Percentiles rank a stretch among this genome's conserved stretches.
Conservation (phyloP, 1,284 basidiomycete genomes). For the Boletus sp. region DNA sequence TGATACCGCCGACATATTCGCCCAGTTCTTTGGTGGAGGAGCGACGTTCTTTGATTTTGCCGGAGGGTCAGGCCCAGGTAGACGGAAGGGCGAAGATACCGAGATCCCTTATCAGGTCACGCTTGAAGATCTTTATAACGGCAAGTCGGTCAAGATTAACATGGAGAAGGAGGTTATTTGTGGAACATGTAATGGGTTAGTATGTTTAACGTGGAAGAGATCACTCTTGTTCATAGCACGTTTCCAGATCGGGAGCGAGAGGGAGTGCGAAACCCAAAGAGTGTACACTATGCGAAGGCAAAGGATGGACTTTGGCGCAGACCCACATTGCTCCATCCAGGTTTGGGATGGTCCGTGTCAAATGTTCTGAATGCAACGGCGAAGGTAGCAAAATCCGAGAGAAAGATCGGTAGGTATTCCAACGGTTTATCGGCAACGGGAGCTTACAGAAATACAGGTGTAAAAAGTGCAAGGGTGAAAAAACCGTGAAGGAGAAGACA, state of each 20-base stretch:
- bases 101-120: constrained; percentile 82
- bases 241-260: constrained; percentile 70
- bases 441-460: constrained; percentile 51
- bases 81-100: constrained; percentile 65
- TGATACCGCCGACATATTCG: constrained; percentile 72
- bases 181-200: constrained; percentile 75
- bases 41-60: constrained; percentile 55
- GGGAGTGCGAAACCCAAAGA: constrained; percentile 76
- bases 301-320: constrained; percentile 68
- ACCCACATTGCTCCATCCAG: constrained; percentile 51
- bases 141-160: constrained; percentile 85
- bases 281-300: constrained; percentile 82
- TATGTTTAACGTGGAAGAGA: constrained; percentile 11
- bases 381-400: constrained; percentile 78
- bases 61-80: constrained; percentile 40
- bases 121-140: constrained; percentile 90
- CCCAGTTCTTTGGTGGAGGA: constrained; percentile 68
- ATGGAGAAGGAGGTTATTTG: constrained; percentile 87
- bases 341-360: constrained; percentile 48
- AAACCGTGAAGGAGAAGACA: constrained; percentile 83
- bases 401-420: constrained; percentile 69
- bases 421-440: not conserved
- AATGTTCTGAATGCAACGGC: constrained; percentile 80
- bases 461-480: constrained; percentile 92
- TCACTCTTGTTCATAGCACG: constrained; percentile 8